Evolutionary conservation across 805 yeast species (phyloP).

Genomic region (Teunomyces pallodes): DNA sequence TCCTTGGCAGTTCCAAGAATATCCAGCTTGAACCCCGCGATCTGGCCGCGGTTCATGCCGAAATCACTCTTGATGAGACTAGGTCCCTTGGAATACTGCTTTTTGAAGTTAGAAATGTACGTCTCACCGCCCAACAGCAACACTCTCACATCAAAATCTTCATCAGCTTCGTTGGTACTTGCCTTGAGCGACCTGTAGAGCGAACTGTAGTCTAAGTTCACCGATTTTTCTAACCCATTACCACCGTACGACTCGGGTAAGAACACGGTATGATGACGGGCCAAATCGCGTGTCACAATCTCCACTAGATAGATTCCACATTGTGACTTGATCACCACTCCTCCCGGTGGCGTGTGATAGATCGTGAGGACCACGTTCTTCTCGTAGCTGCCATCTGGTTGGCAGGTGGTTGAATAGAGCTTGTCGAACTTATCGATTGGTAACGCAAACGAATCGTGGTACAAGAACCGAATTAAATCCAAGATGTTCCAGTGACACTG

Average conservation of each 20-base stretch:
- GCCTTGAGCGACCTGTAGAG: slow-evolving; percentile 31
- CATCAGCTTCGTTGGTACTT: slow-evolving; percentile 22
- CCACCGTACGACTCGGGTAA: slow-evolving; percentile 58
- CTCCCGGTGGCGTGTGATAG: slow-evolving; percentile 21
- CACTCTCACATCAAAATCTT: slow-evolving; percentile 50
- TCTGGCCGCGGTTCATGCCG: slow-evolving; percentile 39
- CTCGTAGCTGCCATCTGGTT: slow-evolving; percentile 14
- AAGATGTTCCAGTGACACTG: slow-evolving; percentile 87
- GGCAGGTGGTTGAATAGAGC: slow-evolving; percentile 29
- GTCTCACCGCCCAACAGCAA: slow-evolving; percentile 63
- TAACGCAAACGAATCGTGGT: slow-evolving; percentile 75
- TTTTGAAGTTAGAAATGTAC: slow-evolving; percentile 48
- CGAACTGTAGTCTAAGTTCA: slow-evolving; percentile 46
- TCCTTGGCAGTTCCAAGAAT: slow-evolving; percentile 27
- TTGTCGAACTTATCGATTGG: slow-evolving; percentile 57
- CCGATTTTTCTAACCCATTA: slow-evolving; percentile 53
- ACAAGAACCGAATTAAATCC: slow-evolving; percentile 72
- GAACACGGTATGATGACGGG: slow-evolving; percentile 60
- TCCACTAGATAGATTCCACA: slow-evolving; percentile 79
- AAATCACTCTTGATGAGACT: slow-evolving; percentile 32
- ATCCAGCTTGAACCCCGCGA: slow-evolving; percentile 39
- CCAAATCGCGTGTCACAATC: slow-evolving; percentile 54
- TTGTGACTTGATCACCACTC: slow-evolving; percentile 43
- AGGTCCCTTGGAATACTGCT: slow-evolving; percentile 14
- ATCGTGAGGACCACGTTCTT: slow-evolving; percentile 19